Conservation (phyloP, 2,329 filamentous ascomycete species). For the Trichoderma endophyticum region DNA sequence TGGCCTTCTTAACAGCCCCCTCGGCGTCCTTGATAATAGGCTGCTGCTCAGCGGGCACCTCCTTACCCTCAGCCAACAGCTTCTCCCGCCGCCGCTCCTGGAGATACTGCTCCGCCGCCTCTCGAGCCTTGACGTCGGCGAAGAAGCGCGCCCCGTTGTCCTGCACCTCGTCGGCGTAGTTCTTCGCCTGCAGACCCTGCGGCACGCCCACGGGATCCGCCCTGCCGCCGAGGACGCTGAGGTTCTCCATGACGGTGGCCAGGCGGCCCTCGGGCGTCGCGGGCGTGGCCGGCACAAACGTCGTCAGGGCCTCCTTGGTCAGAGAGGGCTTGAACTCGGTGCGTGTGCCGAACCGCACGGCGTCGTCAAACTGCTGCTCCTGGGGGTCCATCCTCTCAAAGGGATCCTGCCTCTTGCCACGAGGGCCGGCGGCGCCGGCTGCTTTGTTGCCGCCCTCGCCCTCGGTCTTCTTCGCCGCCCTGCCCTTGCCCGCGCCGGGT, state of each 20-base stretch:
- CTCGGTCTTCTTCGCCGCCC: slow-evolving; percentile 26
- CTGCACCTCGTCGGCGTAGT: slow-evolving; percentile 33
- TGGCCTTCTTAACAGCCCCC: slow-evolving; percentile 33
- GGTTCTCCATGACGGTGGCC: slow-evolving; percentile 36
- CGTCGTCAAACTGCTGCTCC: slow-evolving; percentile 35
- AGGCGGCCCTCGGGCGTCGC: slow-evolving; percentile 28
- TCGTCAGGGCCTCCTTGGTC: slow-evolving; percentile 31
- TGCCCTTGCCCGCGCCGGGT: slow-evolving; percentile 18
- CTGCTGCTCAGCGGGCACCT: not conserved
- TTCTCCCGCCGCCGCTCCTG: slow-evolving; percentile 25
- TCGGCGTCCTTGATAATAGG: slow-evolving; percentile 34
- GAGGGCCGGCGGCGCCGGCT: not conserved
- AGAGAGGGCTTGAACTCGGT: slow-evolving; percentile 34
- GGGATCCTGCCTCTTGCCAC: slow-evolving; percentile 25
- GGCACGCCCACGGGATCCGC: slow-evolving; percentile 34
- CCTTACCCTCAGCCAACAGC: slow-evolving; percentile 19
- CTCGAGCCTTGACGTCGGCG: slow-evolving; percentile 29
- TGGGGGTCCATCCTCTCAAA: slow-evolving; percentile 31
- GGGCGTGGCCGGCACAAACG: slow-evolving; percentile 32
- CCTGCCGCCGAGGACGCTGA: slow-evolving; percentile 36
- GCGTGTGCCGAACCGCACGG: slow-evolving; percentile 35
- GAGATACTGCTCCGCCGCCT: slow-evolving; percentile 32
- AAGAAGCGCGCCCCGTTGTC: slow-evolving; percentile 32
- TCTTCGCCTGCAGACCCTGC: slow-evolving; percentile 29
- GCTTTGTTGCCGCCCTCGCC: slow-evolving; percentile 22